phyloP scores from a whole-genome alignment of 108 stramenopile species.

The Chaetoceros muelleri region DNA sequence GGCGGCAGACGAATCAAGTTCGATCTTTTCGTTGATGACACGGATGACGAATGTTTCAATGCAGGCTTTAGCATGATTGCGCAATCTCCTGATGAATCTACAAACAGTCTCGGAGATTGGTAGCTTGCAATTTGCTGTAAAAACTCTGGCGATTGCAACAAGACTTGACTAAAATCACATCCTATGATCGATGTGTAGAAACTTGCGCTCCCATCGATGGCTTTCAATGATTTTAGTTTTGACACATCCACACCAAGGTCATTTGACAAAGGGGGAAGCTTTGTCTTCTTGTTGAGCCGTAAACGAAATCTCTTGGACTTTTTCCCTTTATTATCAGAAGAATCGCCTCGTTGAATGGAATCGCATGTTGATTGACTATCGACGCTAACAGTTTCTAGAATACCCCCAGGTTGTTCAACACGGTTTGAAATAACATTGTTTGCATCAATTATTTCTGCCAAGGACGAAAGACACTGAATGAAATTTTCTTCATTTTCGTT shows the following conservation, averaged over 20 bases:
- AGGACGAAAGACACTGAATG: slow-evolving; percentile 18
- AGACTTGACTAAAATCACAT: slow-evolving; percentile 53
- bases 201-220: slow-evolving; percentile 9
- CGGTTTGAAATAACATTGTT: not conserved
- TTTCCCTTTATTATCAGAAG: slow-evolving; percentile 3
- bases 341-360: not conserved
- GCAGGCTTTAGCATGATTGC: slow-evolving; percentile 49
- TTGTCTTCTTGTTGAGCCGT: no score
- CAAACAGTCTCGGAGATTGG: slow-evolving; percentile 37
- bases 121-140: not conserved
- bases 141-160: slow-evolving; percentile 38
- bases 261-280: no score
- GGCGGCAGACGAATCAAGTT: slow-evolving; percentile 59
- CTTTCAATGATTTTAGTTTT: not conserved
- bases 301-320: not conserved
- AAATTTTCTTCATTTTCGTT: slow-evolving; percentile 57
- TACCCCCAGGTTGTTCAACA: not conserved
- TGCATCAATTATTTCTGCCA: not conserved
- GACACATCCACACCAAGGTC: no score
- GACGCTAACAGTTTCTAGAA: not conserved
- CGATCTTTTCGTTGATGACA: slow-evolving; percentile 35
- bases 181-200: slow-evolving; percentile 51
- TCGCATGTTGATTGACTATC: not conserved
- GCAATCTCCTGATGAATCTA: slow-evolving; percentile 63
- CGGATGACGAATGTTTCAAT: slow-evolving; percentile 9